Conservation (phyloP, 2,329 filamentous ascomycete species). For the Colletotrichum sp. region DNA sequence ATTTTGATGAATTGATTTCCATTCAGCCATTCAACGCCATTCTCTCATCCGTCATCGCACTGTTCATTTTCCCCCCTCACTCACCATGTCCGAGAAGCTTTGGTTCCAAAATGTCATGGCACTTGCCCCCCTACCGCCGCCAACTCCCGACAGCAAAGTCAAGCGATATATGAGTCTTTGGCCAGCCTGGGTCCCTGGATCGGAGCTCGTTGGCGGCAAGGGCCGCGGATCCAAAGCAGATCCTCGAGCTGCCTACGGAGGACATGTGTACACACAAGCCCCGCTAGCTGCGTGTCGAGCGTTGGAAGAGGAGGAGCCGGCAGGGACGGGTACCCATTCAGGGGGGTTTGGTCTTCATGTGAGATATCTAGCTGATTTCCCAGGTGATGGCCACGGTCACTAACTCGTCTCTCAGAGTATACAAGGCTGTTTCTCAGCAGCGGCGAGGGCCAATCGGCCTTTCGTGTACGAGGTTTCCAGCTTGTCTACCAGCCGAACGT, state of each 20-base stretch:
- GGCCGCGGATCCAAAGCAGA: constrained; percentile 11
- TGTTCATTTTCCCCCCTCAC: background rate
- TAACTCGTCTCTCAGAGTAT: constrained; percentile 46
- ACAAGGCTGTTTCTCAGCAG: constrained; percentile 58
- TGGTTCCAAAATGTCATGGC: constrained; percentile 15
- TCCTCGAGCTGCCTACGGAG: constrained; percentile 35
- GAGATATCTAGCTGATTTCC: constrained; percentile 19
- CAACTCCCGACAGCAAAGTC: background rate
- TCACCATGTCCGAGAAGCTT: constrained; percentile 8
- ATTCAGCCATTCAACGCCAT: background rate
- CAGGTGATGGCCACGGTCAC: background rate
- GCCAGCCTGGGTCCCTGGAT: constrained; percentile 18
- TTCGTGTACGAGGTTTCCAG: constrained; percentile 55
- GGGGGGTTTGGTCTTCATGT: constrained; percentile 40
- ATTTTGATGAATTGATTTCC: background rate
- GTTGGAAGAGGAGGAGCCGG: constrained; percentile 27
- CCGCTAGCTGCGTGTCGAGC: constrained; percentile 34
- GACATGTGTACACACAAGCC: constrained; percentile 40
- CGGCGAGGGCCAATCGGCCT: constrained; percentile 51
- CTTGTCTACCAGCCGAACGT: constrained; percentile 49
- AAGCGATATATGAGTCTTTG: constrained; percentile 17
- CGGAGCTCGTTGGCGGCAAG: constrained; percentile 10
- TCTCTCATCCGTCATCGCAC: background rate
- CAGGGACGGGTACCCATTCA: background rate
- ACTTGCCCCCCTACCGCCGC: background rate